phyloP scores from a whole-genome alignment of 108 stramenopile species.

The Nannochloropsis oceanica region DNA sequence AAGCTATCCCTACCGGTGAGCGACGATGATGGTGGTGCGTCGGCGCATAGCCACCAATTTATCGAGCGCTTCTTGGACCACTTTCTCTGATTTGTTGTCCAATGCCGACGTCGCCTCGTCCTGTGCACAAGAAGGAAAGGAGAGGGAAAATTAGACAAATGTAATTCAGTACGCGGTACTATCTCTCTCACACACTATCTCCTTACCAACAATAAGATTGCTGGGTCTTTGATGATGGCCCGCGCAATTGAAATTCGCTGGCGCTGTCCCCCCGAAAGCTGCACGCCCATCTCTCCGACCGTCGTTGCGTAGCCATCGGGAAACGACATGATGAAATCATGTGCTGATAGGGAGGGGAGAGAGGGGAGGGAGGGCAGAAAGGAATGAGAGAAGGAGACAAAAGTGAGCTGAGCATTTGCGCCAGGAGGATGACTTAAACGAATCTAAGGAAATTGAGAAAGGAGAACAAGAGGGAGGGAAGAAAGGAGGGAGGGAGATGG shows the following conservation, averaged over 20 bases:
- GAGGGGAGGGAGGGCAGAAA: no score
- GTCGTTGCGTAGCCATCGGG: slow-evolving; percentile 42
- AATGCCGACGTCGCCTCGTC: slow-evolving; percentile 43
- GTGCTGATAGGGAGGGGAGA: no score
- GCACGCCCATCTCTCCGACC: slow-evolving; percentile 53
- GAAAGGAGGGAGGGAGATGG: no score
- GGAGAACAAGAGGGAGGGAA: no score
- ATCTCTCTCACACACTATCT: no score
- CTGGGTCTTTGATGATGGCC: slow-evolving; percentile 65
- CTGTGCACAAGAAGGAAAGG: no score
- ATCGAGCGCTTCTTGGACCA: slow-evolving; percentile 37
- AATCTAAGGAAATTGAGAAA: no score
- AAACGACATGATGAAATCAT: slow-evolving; percentile 14
- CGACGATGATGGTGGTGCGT: slow-evolving; percentile 37
- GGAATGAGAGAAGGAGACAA: no score
- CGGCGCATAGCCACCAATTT: slow-evolving; percentile 29
- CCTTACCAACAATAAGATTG: slow-evolving; percentile 44
- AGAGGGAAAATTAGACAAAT: no score
- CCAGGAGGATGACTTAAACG: no score
- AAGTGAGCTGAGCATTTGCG: no score
- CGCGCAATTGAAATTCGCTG: slow-evolving; percentile 89
- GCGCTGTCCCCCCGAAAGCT: slow-evolving; percentile 82
- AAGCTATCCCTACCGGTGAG: slow-evolving; percentile 33
- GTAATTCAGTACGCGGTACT: no score
- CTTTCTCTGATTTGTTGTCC: slow-evolving; percentile 33